Base-by-base conservation (phyloP, 192 early-diverging fungal genomes). In the Funneliformis geosporum region DNA sequence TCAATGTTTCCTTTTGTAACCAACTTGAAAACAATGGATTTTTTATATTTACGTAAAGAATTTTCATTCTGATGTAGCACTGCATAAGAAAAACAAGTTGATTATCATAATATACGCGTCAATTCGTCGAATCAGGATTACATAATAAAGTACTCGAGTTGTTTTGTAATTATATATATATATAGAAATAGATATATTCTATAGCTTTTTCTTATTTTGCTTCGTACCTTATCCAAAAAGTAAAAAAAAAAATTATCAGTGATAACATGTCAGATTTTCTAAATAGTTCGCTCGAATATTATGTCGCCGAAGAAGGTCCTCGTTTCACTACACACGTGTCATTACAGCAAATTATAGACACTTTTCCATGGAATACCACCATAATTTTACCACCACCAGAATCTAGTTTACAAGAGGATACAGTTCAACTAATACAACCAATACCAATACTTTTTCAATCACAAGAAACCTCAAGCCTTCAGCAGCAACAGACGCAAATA, bases 61-160 rank as follows among this genome's bases (percentile, higher is more conserved):
- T 55, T 55, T n/a, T 21, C 21, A 7, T 50, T 55, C 21, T 55
- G 50, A 55, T 55, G 50, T 55, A 55, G 50, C 18, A 55, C 50
- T 55, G 50, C 50, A 55, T 55, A 55, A 55, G 50, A 55, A 55
- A 55, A 55, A 55, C 50, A 55, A 55, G 50, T 55, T 55, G 50
- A 55, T 55, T 55, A 55, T 55, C 50, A 18, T 55, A 55, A 55
- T 55, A 55, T 55, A 55, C 50, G 50, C 50, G 50, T 55, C 50
- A 55, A 55, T 55, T 55, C 50, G 50, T 55, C 50, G 16, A 55
- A 55, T 55, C 47, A 16, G 50, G 50, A 55, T 55, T 55, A 55
- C 50, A 55, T 55, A 55, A 55, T 55, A 55, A 16, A 16, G 50
- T 18, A 18, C 50, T 55, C 50, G 33, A 33, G 33, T 33, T 33